phyloP scores from a whole-genome alignment of 2,329 filamentous ascomycete genomes.

The Fusarium subtropicale region DNA sequence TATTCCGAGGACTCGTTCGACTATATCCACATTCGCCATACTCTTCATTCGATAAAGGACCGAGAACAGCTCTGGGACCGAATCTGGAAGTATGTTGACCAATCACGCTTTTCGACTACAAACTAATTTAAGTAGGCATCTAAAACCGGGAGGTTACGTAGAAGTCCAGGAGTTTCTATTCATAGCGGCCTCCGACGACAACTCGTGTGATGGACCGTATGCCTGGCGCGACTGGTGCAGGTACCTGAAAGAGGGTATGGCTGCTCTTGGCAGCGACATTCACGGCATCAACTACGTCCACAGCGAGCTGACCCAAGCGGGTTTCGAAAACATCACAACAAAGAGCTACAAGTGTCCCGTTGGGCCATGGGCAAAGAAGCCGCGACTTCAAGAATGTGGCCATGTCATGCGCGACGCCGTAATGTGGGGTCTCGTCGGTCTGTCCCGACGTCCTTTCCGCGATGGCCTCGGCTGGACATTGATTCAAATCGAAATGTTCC shows the following conservation, averaged over 20 bases:
- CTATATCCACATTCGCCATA: slow-evolving; percentile 62
- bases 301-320: slow-evolving; percentile 53
- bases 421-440: slow-evolving; percentile 55
- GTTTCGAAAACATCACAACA: slow-evolving; percentile 57
- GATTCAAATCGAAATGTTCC: slow-evolving; percentile 58
- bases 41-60: slow-evolving; percentile 59
- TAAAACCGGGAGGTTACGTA: slow-evolving; percentile 64
- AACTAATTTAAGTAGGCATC: slow-evolving; percentile 53
- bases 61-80: slow-evolving; percentile 56
- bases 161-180: slow-evolving; percentile 62
- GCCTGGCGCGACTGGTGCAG: slow-evolving; percentile 60
- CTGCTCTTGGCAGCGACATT: slow-evolving; percentile 56
- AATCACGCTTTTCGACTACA: not conserved
- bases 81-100: slow-evolving; percentile 54
- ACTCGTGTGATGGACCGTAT: slow-evolving; percentile 57
- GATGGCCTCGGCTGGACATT: slow-evolving; percentile 56
- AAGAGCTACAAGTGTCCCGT: slow-evolving; percentile 61
- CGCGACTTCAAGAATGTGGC: slow-evolving; percentile 58
- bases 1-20: slow-evolving; percentile 60
- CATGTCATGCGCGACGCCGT: slow-evolving; percentile 58
- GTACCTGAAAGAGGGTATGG: slow-evolving; percentile 56
- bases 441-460: slow-evolving; percentile 54
- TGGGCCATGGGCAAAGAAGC: slow-evolving; percentile 60
- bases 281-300: slow-evolving; percentile 54
- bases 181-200: slow-evolving; percentile 58